Base-by-base conservation (phyloP, 2,329 filamentous ascomycete genomes). In the Trichoderma oligosporum region DNA sequence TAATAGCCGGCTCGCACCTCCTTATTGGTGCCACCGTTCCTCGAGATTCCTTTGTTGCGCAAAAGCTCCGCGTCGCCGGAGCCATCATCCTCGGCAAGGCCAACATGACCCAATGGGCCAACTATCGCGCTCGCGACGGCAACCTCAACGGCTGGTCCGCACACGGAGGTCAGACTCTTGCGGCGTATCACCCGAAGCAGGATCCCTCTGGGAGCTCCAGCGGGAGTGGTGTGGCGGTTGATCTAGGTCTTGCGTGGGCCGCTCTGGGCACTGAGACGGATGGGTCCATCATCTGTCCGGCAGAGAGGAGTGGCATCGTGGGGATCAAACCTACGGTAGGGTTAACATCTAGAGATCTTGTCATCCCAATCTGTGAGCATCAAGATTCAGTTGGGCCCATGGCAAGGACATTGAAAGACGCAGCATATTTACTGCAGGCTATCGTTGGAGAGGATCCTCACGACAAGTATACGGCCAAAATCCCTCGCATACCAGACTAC, bases 271-370 rank as follows among this genome's bases (percentile, higher is more conserved):
- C 83, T 0, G 86, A 85, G 66, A 65, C 65, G 14, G 54, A 70
- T 74, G 14, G 85, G 2, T 85, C 81, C 12, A 85, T 88, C 47
- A 62, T 87, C 1, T 77, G 73, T 4, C 86, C 86, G 0, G 66
- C 74, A 1, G 61, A 68, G 24, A 56, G 62, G 1, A 86, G 82
- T 68, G 85, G 85, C 53, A 61, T 88, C 1, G 85, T 87, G 0
- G 86, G 83, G 1, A 84, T 89, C 67, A 86, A 85, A 66, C 83
- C 85, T 1, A 86, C 84, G 0, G 82, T 87, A 1, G 86, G 85
- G 0, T 73, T 88, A 3, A 87, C 81, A 0, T 84, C 82, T 1
- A 74, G 82, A 12, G 72, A 78, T 60, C 73, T 86, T 4, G 84
- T 87, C 1, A 82, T 88, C n/a, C 85, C 85, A 0, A 82, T 88